Evolutionary conservation across 2,329 filamentous ascomycete genomes (phyloP).

Genomic region (Amauroascus verrucosus): DNA sequence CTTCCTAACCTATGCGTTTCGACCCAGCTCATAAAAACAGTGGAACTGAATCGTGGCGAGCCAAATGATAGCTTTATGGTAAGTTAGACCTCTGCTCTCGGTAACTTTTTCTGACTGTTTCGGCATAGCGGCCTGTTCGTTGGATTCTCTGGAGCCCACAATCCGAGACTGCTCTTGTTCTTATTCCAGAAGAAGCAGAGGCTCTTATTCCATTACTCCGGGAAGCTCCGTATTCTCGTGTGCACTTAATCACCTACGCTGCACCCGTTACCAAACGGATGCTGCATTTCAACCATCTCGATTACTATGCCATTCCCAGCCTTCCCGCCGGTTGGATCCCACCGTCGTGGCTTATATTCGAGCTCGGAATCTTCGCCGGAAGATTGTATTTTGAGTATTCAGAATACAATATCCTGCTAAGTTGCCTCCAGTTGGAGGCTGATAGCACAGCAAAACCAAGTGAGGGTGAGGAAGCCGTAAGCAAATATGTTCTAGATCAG

Average conservation of each 20-base stretch:
- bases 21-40: slow-evolving; percentile 5
- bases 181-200: slow-evolving; percentile 56
- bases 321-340: slow-evolving; percentile 34
- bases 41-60: background rate
- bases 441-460: background rate
- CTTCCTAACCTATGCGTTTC: slow-evolving; percentile 5
- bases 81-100: background rate
- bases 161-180: slow-evolving; percentile 42
- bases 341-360: slow-evolving; percentile 47
- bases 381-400: slow-evolving; percentile 42
- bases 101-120: background rate
- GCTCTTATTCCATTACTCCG: slow-evolving; percentile 40
- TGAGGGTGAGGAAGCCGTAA: background rate
- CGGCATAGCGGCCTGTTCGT: slow-evolving; percentile 39
- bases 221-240: slow-evolving; percentile 4
- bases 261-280: slow-evolving; percentile 52
- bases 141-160: slow-evolving; percentile 51
- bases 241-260: slow-evolving; percentile 48
- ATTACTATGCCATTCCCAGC: slow-evolving; percentile 44
- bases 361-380: slow-evolving; percentile 52
- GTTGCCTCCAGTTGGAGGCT: background rate
- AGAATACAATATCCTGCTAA: slow-evolving; percentile 16
- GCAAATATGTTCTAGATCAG: background rate
- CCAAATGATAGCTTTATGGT: slow-evolving; percentile 9
- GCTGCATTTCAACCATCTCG: slow-evolving; percentile 47